Evolutionary conservation across 2,329 filamentous ascomycete genomes (phyloP), one percentile per base, ranked within the genome.

Genomic region (Aureobasidium sp.): DNA sequence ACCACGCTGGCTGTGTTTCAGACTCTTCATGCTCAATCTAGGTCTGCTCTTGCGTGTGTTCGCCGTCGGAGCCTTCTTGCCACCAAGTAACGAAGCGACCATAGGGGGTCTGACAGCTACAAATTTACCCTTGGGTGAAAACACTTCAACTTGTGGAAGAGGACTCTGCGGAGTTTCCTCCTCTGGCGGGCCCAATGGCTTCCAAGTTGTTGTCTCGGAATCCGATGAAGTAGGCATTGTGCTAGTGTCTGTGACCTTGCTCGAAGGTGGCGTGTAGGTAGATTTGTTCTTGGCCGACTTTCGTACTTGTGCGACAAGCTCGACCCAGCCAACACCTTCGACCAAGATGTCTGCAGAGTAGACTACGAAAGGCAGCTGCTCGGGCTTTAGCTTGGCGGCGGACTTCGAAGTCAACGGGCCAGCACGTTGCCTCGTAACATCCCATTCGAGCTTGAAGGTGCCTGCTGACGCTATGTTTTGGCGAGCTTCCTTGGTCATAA

Each of bases 241-340:
- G 9, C 12, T 14, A 17, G 14, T 12, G 8, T 42, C 17, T 39
- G 29, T 11, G 40, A 2, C 9, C 35, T 50, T 7, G 44, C 31
- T 37, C 5, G 19, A n/a, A 14, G 9, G 44, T 7, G n/a, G 5
- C 9, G 27, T 19, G 14, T 17, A 24, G 2, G 39, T 14, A 17
- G 50, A 47, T 3, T 42, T 61, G 35, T 48, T 52, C 49, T 60
- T 48, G n/a, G 54, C 57, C 22, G 65, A 63, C 29, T 69, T 70
- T 1, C 93, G 84, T 11, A 95, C 84, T 75, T 99, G 93, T 3
- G 87, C 87, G 0, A 86, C 86, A 44, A 99, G 74, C 74, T 99
- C 94, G 2, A 99, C 82, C 89, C 95, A 99, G 8, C 94, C 94
- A 29, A 91, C 87, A 1, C 94, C 91, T 72, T 97, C 93, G 54